phyloP scores from a whole-genome alignment of 2,329 filamentous ascomycete genomes.

The Akanthomyces dipterigenus region DNA sequence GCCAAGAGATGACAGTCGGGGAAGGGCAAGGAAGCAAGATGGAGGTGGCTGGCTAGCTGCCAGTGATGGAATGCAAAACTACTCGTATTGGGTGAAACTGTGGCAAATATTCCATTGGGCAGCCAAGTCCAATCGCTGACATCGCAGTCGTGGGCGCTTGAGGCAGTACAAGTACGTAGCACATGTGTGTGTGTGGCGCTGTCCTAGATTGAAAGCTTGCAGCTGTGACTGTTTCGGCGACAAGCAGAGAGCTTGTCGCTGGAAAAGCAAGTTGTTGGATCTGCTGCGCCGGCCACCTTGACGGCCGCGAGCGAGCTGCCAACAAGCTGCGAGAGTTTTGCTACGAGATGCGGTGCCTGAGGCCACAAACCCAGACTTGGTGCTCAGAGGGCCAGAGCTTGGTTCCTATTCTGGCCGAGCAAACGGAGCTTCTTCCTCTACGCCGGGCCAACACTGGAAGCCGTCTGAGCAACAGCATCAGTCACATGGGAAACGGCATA shows the following conservation, averaged over 20 bases:
- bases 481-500: background rate
- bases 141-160: no score
- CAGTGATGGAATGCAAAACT: background rate
- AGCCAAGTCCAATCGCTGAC: background rate
- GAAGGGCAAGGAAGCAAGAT: background rate
- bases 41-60: background rate
- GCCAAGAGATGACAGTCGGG: background rate
- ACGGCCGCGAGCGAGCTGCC: no score
- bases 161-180: background rate
- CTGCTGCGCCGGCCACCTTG: background rate
- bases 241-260: background rate
- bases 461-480: background rate
- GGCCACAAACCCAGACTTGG: background rate
- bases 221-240: background rate
- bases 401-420: conserved; percentile 4
- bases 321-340: background rate
- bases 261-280: no score
- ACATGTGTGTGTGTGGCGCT: background rate
- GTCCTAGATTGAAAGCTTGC: background rate
- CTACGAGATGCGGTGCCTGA: background rate
- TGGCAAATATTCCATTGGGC: background rate
- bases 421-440: background rate
- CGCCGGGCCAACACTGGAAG: background rate
- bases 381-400: background rate
- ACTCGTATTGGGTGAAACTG: background rate